Conservation (phyloP, 2,329 filamentous ascomycete genomes). For the Ilyonectria destructans region DNA sequence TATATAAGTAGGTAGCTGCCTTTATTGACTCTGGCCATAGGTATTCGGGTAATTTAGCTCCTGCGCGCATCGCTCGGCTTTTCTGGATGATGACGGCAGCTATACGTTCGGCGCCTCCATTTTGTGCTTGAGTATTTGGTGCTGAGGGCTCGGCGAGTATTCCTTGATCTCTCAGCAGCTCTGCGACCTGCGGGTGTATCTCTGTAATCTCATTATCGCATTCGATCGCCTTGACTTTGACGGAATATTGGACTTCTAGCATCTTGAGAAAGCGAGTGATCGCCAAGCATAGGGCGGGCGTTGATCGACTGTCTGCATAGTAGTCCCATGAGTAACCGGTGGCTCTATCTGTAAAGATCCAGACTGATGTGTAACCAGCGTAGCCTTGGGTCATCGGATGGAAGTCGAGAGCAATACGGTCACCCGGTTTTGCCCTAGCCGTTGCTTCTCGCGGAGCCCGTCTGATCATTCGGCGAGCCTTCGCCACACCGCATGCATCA, state of each 20-base stretch:
- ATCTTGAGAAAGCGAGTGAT: too few relatives aligned
- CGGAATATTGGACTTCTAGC: too few relatives aligned
- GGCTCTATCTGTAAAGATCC: neutral
- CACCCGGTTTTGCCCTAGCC: neutral
- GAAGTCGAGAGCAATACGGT: conserved; percentile 11
- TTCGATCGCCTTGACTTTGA: too few relatives aligned
- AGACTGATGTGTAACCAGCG: conserved; percentile 4
- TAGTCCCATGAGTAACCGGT: too few relatives aligned
- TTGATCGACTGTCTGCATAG: too few relatives aligned
- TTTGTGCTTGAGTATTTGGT: conserved; percentile 3
- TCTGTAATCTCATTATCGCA: too few relatives aligned
- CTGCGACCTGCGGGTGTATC: neutral
- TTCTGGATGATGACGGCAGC: conserved; percentile 1
- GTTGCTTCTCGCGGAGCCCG: conserved; percentile 1
- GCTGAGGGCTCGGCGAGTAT: neutral
- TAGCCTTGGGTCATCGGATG: neutral
- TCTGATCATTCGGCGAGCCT: neutral
- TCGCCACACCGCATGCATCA: conserved; percentile 4
- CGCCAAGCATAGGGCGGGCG: too few relatives aligned
- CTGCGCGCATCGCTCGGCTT: conserved; percentile 1
- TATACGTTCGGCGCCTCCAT: neutral
- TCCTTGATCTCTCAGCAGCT: neutral
- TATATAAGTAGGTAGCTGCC: too few relatives aligned
- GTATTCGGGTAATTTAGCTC: neutral
- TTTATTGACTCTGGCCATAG: neutral